Conservation (phyloP, 2,329 filamentous ascomycete species). For the Knufia fluminis region DNA sequence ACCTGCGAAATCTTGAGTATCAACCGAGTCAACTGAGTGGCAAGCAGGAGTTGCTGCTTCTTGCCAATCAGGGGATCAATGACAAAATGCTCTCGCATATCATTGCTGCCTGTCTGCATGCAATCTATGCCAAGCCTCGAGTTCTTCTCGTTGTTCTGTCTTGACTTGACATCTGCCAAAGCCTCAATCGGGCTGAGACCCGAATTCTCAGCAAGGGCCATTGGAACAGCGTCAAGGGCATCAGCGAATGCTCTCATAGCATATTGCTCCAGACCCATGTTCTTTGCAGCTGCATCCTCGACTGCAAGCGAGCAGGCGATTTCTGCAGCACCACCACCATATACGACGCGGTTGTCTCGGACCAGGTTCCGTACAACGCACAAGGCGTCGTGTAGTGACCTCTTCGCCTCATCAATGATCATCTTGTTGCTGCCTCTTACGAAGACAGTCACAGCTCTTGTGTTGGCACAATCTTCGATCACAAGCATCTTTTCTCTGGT, state of each 20-base stretch:
- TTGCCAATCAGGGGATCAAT: constrained; percentile 98
- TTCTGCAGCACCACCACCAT: constrained; percentile 92
- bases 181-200: constrained; percentile 94
- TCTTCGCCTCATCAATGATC: constrained; percentile 99
- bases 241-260: constrained; percentile 97
- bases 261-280: constrained; percentile 94
- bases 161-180: constrained; percentile 86
- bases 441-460: constrained; percentile 89
- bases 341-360: constrained; percentile 91
- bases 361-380: constrained; percentile 97
- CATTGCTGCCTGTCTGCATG: constrained; percentile 88
- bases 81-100: constrained; percentile 83
- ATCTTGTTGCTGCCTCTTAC: constrained; percentile 99
- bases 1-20: constrained; percentile 91
- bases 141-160: constrained; percentile 82
- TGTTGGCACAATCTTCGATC: constrained; percentile 98
- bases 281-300: constrained; percentile 89
- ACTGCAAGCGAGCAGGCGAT: constrained; percentile 95
- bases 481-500: constrained; percentile 99
- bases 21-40: constrained; percentile 96
- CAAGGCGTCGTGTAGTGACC: constrained; percentile 91
- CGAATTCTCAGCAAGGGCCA: constrained; percentile 96
- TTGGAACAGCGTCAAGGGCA: constrained; percentile 83
- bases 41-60: constrained; percentile 90
- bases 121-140: constrained; percentile 85